A percentile compares a stretch with the other conserved stretches of the same genome.
Conservation (phyloP, 768 basidiomycete species). For the Solioccasus polychromus region DNA sequence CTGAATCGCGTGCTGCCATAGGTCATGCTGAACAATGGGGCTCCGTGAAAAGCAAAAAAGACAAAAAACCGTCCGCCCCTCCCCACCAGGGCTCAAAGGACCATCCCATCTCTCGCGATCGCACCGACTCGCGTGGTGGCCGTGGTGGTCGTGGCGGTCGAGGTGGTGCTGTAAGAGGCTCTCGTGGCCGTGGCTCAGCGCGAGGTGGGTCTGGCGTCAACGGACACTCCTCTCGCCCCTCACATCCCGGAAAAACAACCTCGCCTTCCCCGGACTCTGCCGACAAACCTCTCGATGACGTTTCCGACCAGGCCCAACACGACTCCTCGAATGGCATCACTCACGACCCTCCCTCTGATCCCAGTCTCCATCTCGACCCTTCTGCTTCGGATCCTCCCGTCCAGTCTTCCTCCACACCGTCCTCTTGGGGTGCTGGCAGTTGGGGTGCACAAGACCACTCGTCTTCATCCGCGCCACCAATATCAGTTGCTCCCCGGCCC, state of each 20-base stretch:
- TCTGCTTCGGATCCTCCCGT: slow-evolving; percentile 9
- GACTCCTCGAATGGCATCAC: slow-evolving; percentile 17
- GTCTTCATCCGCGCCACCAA: slow-evolving; percentile 24
- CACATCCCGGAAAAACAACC: slow-evolving; percentile 25
- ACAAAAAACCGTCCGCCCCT: slow-evolving; percentile 59
- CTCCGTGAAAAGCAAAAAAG: slow-evolving; percentile 82
- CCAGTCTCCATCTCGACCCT: slow-evolving; percentile 12
- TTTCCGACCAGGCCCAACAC: slow-evolving; percentile 7
- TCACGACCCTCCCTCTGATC: slow-evolving; percentile 18
- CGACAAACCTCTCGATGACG: slow-evolving; percentile 26
- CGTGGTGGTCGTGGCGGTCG: slow-evolving; percentile 61
- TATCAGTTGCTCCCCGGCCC: slow-evolving; percentile 25
- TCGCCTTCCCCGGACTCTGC: slow-evolving; percentile 35
- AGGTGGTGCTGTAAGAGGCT: slow-evolving; percentile 52
- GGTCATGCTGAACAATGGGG: slow-evolving; percentile 80
- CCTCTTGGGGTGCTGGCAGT: slow-evolving; percentile 33
- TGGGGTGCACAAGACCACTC: slow-evolving; percentile 38
- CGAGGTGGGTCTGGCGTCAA: slow-evolving; percentile 36
- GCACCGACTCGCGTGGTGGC: slow-evolving; percentile 51
- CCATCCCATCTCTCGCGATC: slow-evolving; percentile 23
- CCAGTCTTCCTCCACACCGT: slow-evolving; percentile 29
- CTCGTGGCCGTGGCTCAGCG: slow-evolving; percentile 38
- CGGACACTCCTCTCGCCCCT: slow-evolving; percentile 30
- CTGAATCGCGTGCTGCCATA: slow-evolving; percentile 31
- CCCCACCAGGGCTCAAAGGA: slow-evolving; percentile 50